Base-by-base conservation (phyloP, 257 asterid species). In the Rehmannia glutinosa region DNA sequence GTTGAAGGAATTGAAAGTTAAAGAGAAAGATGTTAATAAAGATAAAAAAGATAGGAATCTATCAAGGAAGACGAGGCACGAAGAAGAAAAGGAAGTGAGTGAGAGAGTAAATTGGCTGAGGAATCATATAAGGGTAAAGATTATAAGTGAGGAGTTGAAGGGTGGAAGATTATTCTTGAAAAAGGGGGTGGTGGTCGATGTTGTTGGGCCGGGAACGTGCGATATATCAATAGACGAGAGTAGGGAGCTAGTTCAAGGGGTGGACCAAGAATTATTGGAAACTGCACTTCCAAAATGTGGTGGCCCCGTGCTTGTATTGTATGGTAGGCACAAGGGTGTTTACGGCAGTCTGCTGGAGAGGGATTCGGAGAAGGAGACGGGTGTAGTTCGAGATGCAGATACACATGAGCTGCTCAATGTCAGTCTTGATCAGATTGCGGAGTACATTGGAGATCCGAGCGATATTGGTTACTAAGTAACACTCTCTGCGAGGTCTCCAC, bases 351-450 rank as follows among this genome's bases (percentile, higher is more conserved):
- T 93, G 59, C 59, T 86, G 49, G 96, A 90, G 75, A 87, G 80
- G n/a, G 91, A 93, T 71, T 68, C 80, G 5, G 87, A 88, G 73
- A 82, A 82, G 55, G 99, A 88, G 76, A 83, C 75, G 0, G 95
- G 91, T 32, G 72, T 82, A 17, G 82, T 93, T 70, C 80, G 82
- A 59, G 88, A 93, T 83, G 95, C 82, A 1, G 95, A 93, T 68
- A 81, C 89, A 27, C 92, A 82, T 16, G 90, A 84, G 72, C 56
- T 82, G 70, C 74, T 91, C 32, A 82, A 78, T 65, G 95, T 91
- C 62, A 82, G 71, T 59, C 97, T 93, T 46, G 99, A 91, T 69
- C 95, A 93, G 78, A 78, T 93, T 66, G 97, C 99, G 0, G 99
- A 93, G 82, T 93, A 76, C 74, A 72, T 80, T 0, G 99, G 99